These are phyloP conservation scores for Lachnellula occidentalis DNA, from an alignment of 2,329 filamentous ascomycete species.

Conservation along the genomic window DNA sequence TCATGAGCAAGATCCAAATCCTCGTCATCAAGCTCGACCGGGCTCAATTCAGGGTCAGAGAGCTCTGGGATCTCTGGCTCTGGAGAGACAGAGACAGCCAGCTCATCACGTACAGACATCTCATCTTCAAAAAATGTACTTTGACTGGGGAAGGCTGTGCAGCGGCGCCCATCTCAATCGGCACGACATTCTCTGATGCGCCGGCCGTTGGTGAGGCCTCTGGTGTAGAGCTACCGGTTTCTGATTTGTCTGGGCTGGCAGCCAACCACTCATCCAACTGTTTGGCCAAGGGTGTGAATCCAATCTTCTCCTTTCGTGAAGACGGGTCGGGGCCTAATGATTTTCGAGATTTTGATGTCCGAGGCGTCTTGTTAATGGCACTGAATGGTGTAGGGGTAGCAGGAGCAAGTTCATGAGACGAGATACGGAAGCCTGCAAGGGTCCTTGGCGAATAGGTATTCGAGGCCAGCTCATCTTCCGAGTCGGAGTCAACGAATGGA, in stretches of 20 bases:
- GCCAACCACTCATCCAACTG: slow-evolving; percentile 60
- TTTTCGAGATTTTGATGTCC: slow-evolving; percentile 14
- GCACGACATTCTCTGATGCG: neutral
- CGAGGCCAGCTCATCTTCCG: slow-evolving; percentile 46
- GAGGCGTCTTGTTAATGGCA: slow-evolving; percentile 20
- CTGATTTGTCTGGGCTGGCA: slow-evolving; percentile 47
- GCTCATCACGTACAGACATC: slow-evolving; percentile 44
- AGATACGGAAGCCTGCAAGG: slow-evolving; percentile 23
- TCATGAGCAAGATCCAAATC: slow-evolving; percentile 53
- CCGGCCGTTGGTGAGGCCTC: slow-evolving; percentile 13
- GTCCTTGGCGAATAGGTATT: slow-evolving; percentile 25
- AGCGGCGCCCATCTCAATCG: neutral
- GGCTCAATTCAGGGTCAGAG: slow-evolving; percentile 36
- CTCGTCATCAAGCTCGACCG: slow-evolving; percentile 46
- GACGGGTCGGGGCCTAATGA: slow-evolving; percentile 6
- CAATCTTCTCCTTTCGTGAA: slow-evolving; percentile 33
- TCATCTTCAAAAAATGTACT: slow-evolving; percentile 57
- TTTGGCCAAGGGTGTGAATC: slow-evolving; percentile 59
- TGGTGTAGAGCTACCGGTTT: slow-evolving; percentile 3
- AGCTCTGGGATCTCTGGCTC: slow-evolving; percentile 33
- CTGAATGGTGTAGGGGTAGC: slow-evolving; percentile 38
- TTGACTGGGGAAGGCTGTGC: slow-evolving; percentile 33
- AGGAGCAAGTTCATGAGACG: slow-evolving; percentile 31
- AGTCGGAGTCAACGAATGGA: slow-evolving; percentile 44
- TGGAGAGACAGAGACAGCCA: slow-evolving; percentile 29